A percentile compares a stretch with the other conserved stretches of the same genome.
Conservation (phyloP, 805 yeast genomes). For the Monosporozyma yasuniensis region DNA sequence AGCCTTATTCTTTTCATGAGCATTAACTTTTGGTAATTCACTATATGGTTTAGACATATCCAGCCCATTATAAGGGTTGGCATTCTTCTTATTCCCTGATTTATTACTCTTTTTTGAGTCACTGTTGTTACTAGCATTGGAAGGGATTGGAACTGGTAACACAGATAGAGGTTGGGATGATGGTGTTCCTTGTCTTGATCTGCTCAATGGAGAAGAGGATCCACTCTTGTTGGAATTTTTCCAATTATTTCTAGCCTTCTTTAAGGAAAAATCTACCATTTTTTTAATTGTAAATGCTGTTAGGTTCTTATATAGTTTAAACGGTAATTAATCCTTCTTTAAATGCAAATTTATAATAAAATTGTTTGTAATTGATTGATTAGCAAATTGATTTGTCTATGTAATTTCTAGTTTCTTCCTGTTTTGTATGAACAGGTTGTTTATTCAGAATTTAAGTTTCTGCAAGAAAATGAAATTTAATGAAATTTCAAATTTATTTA, state of each 20-base stretch:
- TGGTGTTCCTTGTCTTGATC: background rate
- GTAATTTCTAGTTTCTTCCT: no score
- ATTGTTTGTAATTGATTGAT: no score
- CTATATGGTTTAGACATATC: conserved; percentile 6
- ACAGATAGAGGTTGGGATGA: background rate
- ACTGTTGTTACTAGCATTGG: conserved; percentile 1
- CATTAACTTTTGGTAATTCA: conserved; percentile 29
- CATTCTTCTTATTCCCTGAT: background rate
- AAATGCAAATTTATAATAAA: no score
- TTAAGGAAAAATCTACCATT: conserved; percentile 31
- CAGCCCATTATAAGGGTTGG: conserved; percentile 7
- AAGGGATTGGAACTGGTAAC: background rate
- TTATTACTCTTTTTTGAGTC: conserved; percentile 5
- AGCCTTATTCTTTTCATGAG: conserved; percentile 31
- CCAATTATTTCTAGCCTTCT: conserved; percentile 28
- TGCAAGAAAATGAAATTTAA: background rate
- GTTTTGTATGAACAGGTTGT: background rate
- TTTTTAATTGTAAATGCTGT: background rate
- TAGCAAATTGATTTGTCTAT: background rate
- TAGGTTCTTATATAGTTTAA: background rate
- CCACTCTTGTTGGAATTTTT: conserved; percentile 10
- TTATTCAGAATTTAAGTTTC: background rate
- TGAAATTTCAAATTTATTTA: background rate
- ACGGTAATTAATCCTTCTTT: no score
- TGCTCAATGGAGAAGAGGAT: background rate